A percentile compares a stretch with the other conserved stretches of the same genome.
These are phyloP conservation scores for Monosporascus sp. DNA, from an alignment of 2,329 filamentous ascomycete species.

Conservation along the genomic window DNA sequence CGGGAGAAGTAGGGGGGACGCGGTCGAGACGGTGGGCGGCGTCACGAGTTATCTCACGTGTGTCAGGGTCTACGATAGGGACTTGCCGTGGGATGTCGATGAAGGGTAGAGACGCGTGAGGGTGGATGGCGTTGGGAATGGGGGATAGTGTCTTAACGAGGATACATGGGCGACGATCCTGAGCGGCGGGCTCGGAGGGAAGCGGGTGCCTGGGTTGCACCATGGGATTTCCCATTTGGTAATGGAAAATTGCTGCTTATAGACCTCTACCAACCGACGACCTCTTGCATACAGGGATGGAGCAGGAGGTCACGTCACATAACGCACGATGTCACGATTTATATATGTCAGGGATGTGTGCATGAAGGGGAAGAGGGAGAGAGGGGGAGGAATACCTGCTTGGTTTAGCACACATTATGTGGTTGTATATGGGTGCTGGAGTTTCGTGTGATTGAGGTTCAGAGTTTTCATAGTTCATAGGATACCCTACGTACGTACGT, in stretches of 20 bases:
- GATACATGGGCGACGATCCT: no score
- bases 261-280: no score
- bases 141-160: background rate
- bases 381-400: background rate
- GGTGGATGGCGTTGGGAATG: background rate
- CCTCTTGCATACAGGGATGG: no score
- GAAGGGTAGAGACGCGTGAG: conserved; percentile 15
- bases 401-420: background rate
- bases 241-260: no score
- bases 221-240: no score
- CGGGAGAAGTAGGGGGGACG: conserved; percentile 27
- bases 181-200: no score
- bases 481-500: background rate
- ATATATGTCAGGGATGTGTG: background rate
- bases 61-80: conserved; percentile 26
- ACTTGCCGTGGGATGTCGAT: conserved; percentile 25
- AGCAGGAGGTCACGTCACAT: background rate
- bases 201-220: no score
- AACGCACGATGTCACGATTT: background rate
- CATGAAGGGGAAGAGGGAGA: background rate
- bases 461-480: background rate
- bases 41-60: conserved; percentile 28
- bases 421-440: background rate
- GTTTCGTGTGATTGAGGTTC: background rate
- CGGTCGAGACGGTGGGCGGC: conserved; percentile 5